Base-by-base conservation (phyloP, 169 alveolate genomes). In the Amoebophrya sp. region DNA sequence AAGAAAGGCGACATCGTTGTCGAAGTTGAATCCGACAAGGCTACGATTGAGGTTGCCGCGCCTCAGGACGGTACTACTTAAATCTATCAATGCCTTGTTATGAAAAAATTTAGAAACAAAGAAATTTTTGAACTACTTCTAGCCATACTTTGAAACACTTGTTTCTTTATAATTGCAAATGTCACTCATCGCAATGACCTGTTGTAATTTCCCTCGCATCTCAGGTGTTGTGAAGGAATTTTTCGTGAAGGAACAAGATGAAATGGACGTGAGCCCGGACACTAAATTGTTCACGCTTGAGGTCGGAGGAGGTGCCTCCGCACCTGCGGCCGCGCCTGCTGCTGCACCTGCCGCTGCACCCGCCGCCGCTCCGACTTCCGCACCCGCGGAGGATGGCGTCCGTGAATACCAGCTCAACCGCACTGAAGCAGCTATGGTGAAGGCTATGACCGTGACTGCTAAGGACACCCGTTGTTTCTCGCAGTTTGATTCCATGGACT, bases 191-290 rank as follows among this genome's bases (percentile, higher is more conserved):
- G n/a, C n/a, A n/a, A n/a, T n/a, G n/a, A n/a, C n/a, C n/a, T n/a
- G n/a, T n/a, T n/a, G n/a, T n/a, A n/a, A n/a, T n/a, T n/a, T n/a
- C n/a, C n/a, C n/a, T n/a, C n/a, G n/a, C n/a, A n/a, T n/a, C n/a
- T n/a, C n/a, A n/a, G n/a, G n/a, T 47, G 65, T 47, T 6, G 18
- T 47, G 29, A 47, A 47, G 65, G 65, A 47, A 47, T 47, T 47
- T 47, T 47, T 47, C 65, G 65, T 18, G 6, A 18, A 47, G 18
- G 83, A 65, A 36, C 83, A 65, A 26, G 83, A 65, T 6, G 83
- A 65, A 36, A 65, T 65, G 83, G 83, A 65, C 83, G 83, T 65
- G 83, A 18, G 83, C 26, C 83, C 83, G 39, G 83, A 65, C 1
- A 65, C 83, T 26, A 65, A 65, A 36, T 36, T 65, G 83, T 65